Percentiles rank a stretch among this genome's conserved stretches.
These are phyloP conservation scores for Quercus bicolor DNA, from an alignment of 306 rosid species.

Conservation along the genomic window DNA sequence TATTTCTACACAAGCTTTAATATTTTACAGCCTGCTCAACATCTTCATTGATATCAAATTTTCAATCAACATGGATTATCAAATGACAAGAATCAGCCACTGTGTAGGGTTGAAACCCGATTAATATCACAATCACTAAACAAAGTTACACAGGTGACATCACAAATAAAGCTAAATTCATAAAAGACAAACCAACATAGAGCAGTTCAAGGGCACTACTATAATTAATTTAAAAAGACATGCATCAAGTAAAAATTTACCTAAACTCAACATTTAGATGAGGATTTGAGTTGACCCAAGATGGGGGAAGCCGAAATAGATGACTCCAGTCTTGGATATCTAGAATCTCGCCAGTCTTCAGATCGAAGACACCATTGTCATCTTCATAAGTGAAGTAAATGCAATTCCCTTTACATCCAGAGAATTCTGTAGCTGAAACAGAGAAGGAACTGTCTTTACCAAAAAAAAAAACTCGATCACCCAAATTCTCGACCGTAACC, in stretches of 20 bases:
- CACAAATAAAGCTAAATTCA: background rate
- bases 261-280: background rate
- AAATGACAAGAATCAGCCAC: too few relatives aligned
- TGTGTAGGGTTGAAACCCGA: too few relatives aligned
- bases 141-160: background rate
- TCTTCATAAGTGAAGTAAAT: conserved; percentile 11
- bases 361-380: conserved; percentile 2
- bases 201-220: background rate
- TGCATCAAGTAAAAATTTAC: background rate
- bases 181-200: background rate
- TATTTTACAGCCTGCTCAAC: too few relatives aligned
- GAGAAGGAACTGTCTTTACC: conserved; percentile 24
- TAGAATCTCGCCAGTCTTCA: background rate
- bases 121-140: background rate
- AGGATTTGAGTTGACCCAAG: background rate
- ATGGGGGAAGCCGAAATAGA: conserved; percentile 22
- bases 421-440: conserved; percentile 21
- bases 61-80: too few relatives aligned
- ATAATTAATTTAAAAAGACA: background rate
- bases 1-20: too few relatives aligned
- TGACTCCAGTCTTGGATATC: background rate
- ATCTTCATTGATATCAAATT: too few relatives aligned
- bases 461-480: conserved; percentile 18
- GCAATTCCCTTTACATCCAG: conserved; percentile 25
- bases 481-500: conserved; percentile 28